These are phyloP conservation scores for Talaromyces nanjingensis DNA, from an alignment of 495 filamentous ascomycete species.

Conservation along the genomic window DNA sequence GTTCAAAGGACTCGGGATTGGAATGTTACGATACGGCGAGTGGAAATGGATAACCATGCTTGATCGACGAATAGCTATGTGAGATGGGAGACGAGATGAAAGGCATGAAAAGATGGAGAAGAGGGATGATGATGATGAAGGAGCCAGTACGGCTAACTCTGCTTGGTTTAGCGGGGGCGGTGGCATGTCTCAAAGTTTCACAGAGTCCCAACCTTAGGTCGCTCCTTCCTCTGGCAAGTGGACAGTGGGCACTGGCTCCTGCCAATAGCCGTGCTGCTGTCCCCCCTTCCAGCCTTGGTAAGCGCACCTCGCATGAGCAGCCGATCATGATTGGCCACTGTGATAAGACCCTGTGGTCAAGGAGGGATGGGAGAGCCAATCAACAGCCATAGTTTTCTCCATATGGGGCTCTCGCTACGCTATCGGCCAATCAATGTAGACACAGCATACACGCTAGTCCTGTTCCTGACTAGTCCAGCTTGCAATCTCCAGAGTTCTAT, in stretches of 20 bases:
- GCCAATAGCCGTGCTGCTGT: not conserved
- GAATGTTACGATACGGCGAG: not conserved
- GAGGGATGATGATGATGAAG: not conserved
- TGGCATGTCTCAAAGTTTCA: not conserved
- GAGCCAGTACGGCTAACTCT: not conserved
- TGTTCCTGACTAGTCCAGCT: constrained; percentile 7
- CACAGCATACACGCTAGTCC: not conserved
- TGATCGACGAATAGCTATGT: not conserved
- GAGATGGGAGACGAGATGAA: not conserved
- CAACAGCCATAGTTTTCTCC: not conserved
- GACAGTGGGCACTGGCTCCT: not conserved
- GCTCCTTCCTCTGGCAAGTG: not conserved
- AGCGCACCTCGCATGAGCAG: not conserved
- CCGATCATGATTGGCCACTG: not conserved
- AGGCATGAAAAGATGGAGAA: not conserved
- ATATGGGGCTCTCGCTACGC: not conserved
- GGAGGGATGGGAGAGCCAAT: not conserved
- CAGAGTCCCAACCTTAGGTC: not conserved
- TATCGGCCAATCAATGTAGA: not conserved
- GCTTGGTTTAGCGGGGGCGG: not conserved
- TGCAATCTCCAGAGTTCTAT: not conserved
- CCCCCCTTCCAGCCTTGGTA: not conserved
- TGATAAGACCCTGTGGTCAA: not conserved
- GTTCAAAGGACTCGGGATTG: not conserved
- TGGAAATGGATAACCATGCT: not conserved